phyloP scores from a whole-genome alignment of 75 land plant species.

The Larix kaempferi region DNA sequence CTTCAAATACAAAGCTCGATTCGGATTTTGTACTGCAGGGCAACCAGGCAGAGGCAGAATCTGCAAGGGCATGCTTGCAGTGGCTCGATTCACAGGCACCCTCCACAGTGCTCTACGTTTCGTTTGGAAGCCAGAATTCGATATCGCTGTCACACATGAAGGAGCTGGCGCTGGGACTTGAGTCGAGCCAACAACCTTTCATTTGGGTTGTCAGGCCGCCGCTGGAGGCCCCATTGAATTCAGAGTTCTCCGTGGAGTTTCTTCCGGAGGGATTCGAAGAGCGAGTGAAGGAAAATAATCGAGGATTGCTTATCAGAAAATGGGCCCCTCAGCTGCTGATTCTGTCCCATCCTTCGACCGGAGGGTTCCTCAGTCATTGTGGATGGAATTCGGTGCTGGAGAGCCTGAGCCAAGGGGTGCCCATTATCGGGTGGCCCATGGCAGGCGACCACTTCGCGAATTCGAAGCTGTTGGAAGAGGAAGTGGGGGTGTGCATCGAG shows the following conservation, averaged over 20 bases:
- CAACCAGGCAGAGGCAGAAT: neutral
- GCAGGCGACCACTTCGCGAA: conserved; percentile 14
- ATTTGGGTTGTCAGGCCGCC: conserved; percentile 15
- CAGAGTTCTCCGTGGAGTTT: too few species aligned
- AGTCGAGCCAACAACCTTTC: conserved; percentile 2
- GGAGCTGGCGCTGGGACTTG: conserved; percentile 23
- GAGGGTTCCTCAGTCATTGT: conserved; percentile 23
- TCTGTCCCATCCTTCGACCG: conserved; percentile 6
- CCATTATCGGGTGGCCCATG: conserved; percentile 22
- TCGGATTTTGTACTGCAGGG: too few species aligned
- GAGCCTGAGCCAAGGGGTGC: conserved; percentile 19
- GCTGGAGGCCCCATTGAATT: too few species aligned
- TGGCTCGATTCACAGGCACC: conserved; percentile 30
- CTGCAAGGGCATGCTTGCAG: neutral
- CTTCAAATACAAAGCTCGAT: too few species aligned
- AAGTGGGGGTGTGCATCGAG: conserved; percentile 20
- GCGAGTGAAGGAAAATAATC: neutral
- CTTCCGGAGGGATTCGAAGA: conserved; percentile 13
- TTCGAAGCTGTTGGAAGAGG: conserved; percentile 16
- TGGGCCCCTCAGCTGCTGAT: conserved; percentile 24
- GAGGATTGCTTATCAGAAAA: conserved; percentile 9
- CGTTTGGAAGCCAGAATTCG: conserved; percentile 34
- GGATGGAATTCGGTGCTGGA: conserved; percentile 22
- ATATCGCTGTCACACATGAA: conserved; percentile 16
- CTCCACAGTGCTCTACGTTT: conserved; percentile 36